Conservation (phyloP, 108 stramenopile genomes). For the Skeletonema tropicum region DNA sequence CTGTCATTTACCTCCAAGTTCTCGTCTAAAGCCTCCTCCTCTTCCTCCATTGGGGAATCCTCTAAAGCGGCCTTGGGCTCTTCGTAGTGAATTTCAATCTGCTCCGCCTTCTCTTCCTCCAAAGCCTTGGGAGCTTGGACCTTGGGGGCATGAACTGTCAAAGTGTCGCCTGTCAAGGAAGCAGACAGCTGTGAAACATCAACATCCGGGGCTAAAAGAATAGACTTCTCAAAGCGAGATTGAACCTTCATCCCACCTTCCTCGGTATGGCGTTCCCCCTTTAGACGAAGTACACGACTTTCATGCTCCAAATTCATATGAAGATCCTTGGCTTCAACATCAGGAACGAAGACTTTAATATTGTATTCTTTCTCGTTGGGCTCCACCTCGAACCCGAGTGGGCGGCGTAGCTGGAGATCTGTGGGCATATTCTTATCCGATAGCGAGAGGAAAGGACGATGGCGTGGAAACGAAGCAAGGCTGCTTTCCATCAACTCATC, state of each 20-base stretch:
- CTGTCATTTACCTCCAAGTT: neutral
- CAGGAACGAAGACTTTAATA: slow-evolving; percentile 35
- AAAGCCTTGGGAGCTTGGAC: slow-evolving; percentile 14
- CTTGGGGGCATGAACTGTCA: slow-evolving; percentile 40
- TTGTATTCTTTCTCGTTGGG: slow-evolving; percentile 37
- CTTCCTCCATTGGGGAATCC: neutral
- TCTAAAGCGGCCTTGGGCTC: slow-evolving; percentile 6
- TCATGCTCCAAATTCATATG: slow-evolving; percentile 43
- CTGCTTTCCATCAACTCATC: slow-evolving; percentile 28
- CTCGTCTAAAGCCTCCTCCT: slow-evolving; percentile 1
- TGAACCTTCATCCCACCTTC: slow-evolving; percentile 37
- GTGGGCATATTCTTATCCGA: slow-evolving; percentile 3
- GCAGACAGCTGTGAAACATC: slow-evolving; percentile 28
- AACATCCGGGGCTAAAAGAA: slow-evolving; percentile 32
- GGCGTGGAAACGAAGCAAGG: slow-evolving; percentile 17
- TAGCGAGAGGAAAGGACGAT: slow-evolving; percentile 17
- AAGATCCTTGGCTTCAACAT: slow-evolving; percentile 37
- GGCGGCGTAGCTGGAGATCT: slow-evolving; percentile 11
- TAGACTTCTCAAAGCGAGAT: slow-evolving; percentile 41
- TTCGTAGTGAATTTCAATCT: slow-evolving; percentile 30
- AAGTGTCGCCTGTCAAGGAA: slow-evolving; percentile 21
- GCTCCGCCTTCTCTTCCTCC: slow-evolving; percentile 11
- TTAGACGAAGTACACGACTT: slow-evolving; percentile 41
- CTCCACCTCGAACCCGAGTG: slow-evolving; percentile 35
- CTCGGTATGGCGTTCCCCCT: slow-evolving; percentile 29